A percentile compares a stretch with the other conserved stretches of the same genome.
These are phyloP conservation scores for Xanthoparmelia taractica DNA, from an alignment of 495 filamentous ascomycete species.

Conservation along the genomic window DNA sequence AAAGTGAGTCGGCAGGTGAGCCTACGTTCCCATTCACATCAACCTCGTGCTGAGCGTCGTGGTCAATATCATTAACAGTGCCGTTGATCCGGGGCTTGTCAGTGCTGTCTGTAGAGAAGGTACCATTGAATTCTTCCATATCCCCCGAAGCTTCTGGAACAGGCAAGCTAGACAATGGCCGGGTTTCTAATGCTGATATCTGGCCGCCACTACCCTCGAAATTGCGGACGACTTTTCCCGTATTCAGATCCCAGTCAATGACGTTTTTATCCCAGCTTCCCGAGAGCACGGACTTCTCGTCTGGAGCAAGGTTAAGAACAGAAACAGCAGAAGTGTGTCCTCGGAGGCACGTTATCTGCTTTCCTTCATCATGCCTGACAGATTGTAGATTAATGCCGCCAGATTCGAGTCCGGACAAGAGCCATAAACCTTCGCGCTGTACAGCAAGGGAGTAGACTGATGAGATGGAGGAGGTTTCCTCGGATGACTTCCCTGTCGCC, in stretches of 20 bases:
- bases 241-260: constrained; percentile 92
- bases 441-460: constrained; percentile 92
- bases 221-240: constrained; percentile 62
- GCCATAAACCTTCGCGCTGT: constrained; percentile 82
- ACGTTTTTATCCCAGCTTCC: constrained; percentile 95
- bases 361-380: constrained; percentile 92
- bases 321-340: constrained; percentile 90
- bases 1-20: constrained; percentile 65
- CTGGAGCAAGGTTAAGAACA: constrained; percentile 68
- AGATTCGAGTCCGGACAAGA: constrained; percentile 81
- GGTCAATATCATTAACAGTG: constrained; percentile 42
- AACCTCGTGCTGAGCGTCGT: constrained; percentile 34
- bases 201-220: constrained; percentile 75
- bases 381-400: constrained; percentile 90
- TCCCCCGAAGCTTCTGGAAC: constrained; percentile 66
- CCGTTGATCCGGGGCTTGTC: constrained; percentile 43
- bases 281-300: constrained; percentile 82
- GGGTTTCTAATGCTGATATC: constrained; percentile 78
- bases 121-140: constrained; percentile 50
- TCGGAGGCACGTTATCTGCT: constrained; percentile 68
- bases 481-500: constrained; percentile 31
- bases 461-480: constrained; percentile 53
- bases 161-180: constrained; percentile 66
- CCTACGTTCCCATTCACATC: constrained; percentile 33
- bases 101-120: constrained; percentile 57